A percentile compares a stretch with the other conserved stretches of the same genome.
Conservation (phyloP, 305 asterid genomes). For the Andrographis paniculata region DNA sequence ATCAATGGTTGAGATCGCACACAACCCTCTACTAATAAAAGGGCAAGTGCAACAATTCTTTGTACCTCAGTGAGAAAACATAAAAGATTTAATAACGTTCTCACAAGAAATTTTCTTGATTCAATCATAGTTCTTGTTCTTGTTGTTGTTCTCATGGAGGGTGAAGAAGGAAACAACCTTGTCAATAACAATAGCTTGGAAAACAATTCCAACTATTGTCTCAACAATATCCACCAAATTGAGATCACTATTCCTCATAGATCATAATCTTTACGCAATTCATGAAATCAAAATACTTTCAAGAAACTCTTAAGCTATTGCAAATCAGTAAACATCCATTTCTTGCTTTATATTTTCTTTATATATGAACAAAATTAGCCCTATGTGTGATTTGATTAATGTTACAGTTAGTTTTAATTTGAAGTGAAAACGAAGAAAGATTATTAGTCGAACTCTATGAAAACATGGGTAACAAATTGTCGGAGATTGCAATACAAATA, state of each 20-base stretch:
- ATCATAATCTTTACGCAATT: constrained; percentile 5
- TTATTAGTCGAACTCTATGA: constrained; percentile 55
- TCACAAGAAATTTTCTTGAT: too few relatives aligned
- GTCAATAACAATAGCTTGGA: not conserved
- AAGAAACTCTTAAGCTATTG: too few relatives aligned
- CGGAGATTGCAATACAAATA: constrained; percentile 80
- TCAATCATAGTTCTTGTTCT: not conserved
- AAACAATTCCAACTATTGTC: not conserved
- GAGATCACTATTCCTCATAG: constrained; percentile 26
- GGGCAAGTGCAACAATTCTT: not conserved
- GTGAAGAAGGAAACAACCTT: not conserved
- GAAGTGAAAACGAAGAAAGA: constrained; percentile 78
- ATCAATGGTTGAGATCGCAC: not conserved
- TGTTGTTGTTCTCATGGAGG: not conserved
- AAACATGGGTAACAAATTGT: constrained; percentile 82
- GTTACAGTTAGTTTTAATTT: constrained; percentile 52
- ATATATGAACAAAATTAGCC: not conserved
- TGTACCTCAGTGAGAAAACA: too few relatives aligned
- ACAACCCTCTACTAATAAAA: not conserved
- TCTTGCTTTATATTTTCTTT: not conserved
- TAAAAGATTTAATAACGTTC: too few relatives aligned
- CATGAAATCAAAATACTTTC: too few relatives aligned
- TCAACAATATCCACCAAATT: constrained; percentile 21
- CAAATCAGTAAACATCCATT: not conserved
- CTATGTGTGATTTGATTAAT: not conserved